Conservation (phyloP, 306 rosid genomes). For the Alnus glutinosa region DNA sequence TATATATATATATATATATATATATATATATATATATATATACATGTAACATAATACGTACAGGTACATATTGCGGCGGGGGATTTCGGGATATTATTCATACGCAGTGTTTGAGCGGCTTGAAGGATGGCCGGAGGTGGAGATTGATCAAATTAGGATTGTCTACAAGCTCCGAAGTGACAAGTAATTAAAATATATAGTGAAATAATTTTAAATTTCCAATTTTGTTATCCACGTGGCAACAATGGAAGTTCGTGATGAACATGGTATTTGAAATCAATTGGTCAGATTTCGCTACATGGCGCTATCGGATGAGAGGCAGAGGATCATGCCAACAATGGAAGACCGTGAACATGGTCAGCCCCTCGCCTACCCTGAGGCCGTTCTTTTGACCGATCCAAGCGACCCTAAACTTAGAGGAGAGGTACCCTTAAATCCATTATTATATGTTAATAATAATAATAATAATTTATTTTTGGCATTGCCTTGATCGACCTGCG, state of each 20-base stretch:
- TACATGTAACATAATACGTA: no score
- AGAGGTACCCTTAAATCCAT: conserved; percentile 42
- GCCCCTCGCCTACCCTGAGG: conserved; percentile 61
- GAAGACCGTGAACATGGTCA: conserved; percentile 38
- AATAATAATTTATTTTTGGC: no score
- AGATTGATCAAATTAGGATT: conserved; percentile 49
- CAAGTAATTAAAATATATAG: conserved; percentile 34
- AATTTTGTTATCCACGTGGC: no score
- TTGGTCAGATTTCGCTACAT: conserved; percentile 58
- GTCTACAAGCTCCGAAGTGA: conserved; percentile 51
- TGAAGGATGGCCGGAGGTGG: conserved; percentile 49
- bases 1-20: no score
- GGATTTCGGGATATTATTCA: conserved; percentile 63
- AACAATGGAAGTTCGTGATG: no score
- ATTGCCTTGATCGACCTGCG: no score
- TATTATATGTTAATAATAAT: no score
- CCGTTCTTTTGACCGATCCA: conserved; percentile 60
- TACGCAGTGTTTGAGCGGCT: conserved; percentile 58
- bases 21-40: no score
- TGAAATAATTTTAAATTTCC: no score
- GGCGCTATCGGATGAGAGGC: conserved; percentile 64
- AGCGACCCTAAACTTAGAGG: conserved; percentile 39
- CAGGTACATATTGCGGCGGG: conserved; percentile 64
- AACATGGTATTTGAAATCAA: neutral
- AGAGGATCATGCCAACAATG: conserved; percentile 63